phyloP scores from a whole-genome alignment of 495 filamentous ascomycete genomes.

The Trichoderma virens region DNA sequence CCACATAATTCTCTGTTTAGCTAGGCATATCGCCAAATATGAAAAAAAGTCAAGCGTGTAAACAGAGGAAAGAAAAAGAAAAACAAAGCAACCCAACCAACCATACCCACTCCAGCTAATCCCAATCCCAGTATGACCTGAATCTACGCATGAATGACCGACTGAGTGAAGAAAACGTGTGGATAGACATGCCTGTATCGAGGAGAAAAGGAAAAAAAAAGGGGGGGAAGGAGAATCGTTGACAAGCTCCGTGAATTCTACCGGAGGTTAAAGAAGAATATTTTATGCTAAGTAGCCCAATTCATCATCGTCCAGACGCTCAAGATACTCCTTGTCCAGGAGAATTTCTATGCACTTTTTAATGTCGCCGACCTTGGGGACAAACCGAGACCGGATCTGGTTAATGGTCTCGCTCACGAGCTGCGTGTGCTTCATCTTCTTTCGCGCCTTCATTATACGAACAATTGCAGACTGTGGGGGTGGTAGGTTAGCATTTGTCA shows the following conservation, averaged over 20 bases:
- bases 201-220: not conserved
- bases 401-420: conserved; percentile 90
- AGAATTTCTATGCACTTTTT: conserved; percentile 99
- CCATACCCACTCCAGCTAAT: not conserved
- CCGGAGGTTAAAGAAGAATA: not conserved
- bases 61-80: not conserved
- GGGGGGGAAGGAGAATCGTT: not conserved
- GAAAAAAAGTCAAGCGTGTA: not conserved
- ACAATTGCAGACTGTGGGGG: conserved; percentile 83
- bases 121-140: not conserved
- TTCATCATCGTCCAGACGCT: conserved; percentile 89
- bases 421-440: conserved; percentile 93
- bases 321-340: conserved; percentile 98
- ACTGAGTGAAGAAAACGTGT: not conserved
- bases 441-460: conserved; percentile 98
- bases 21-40: too few relatives aligned
- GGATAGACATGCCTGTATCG: not conserved
- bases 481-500: conserved; percentile 27
- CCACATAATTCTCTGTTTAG: too few relatives aligned
- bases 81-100: not conserved
- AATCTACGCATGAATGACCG: not conserved
- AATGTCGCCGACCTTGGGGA: conserved; percentile 88
- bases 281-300: conserved; percentile 78
- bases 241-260: not conserved
- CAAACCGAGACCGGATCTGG: conserved; percentile 91